phyloP scores from a whole-genome alignment of 139 green algal genomes.

The Microglena sp. region DNA sequence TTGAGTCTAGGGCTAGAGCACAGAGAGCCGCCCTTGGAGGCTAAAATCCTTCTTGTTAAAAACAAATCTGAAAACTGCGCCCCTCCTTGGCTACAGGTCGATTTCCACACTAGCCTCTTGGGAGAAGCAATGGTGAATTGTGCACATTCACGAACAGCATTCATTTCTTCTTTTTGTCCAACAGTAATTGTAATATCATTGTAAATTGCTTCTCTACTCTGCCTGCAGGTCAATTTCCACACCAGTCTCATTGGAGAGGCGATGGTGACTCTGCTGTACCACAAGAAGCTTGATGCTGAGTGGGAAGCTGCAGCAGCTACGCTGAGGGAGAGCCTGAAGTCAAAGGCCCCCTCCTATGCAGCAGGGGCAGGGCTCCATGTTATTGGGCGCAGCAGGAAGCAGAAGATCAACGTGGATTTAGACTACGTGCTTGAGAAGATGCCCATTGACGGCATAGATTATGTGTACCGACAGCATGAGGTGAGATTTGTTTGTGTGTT shows the following conservation, averaged over 20 bases:
- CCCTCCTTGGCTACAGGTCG: background rate
- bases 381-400: conserved; percentile 58
- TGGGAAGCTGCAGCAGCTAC: conserved; percentile 33
- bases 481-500: no score
- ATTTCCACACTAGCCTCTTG: no score
- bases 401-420: conserved; percentile 56
- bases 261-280: conserved; percentile 84
- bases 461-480: conserved; percentile 36
- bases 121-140: background rate
- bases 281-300: conserved; percentile 60
- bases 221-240: conserved; percentile 73
- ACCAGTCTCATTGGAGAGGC: conserved; percentile 69
- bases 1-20: no score
- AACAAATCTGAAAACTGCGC: background rate
- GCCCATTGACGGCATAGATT: conserved; percentile 20
- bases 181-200: background rate
- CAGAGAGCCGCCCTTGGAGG: no score
- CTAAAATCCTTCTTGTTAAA: background rate
- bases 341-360: background rate
- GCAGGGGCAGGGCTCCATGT: conserved; percentile 20
- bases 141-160: background rate
- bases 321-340: conserved; percentile 17
- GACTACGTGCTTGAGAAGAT: conserved; percentile 65
- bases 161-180: background rate
- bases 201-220: background rate